Base-by-base conservation (phyloP, 164 flowering plant genomes). In the Piper longum region DNA sequence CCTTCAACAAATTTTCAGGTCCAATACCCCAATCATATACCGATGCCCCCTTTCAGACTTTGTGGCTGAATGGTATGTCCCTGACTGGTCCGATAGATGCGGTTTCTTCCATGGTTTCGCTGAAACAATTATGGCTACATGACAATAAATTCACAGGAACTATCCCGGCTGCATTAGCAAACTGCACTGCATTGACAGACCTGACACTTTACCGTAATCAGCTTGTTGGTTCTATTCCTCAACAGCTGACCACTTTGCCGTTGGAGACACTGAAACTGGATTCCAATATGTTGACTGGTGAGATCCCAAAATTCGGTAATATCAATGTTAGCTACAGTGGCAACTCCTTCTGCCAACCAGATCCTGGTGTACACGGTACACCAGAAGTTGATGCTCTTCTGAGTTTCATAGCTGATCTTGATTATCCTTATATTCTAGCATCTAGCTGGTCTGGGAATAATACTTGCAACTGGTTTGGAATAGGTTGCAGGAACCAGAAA, bases 381-480 rank as follows among this genome's bases (percentile, higher is more conserved):
- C 81, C 83, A 6, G 72, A 84, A 63, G 91, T 87, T 56, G 66
- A 63, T 52, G 78, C 82, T 17, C 86, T 89, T 64, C 48, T 89
- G 56, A 84, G 77, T 73, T 81, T 89, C 65, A 87, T 87, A 64
- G 70, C 67, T 36, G 79, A 64, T 56, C 54, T 84, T 66, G 70
- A 76, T 70, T 89, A 78, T 65, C 95, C 95, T 0, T 13, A 18
- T 8, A 72, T 41, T 52, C 78, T 87, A 61, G 83, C 72, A 60
- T 69, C 83, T 58, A 41, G 66, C 13, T 89, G 97, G 97, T 58
- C 71, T 70, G 97, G 95, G 54, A 85, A 89, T 76, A 73, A 81
- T 71, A 89, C 97, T 7, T 89, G 97, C 70, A n/a, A 56, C 39
- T 88, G 96, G 92, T 56, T 78, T 58, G 92, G 96, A 48, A 63